phyloP scores from a whole-genome alignment of 108 stramenopile species.

The Nitzschia putrida region DNA sequence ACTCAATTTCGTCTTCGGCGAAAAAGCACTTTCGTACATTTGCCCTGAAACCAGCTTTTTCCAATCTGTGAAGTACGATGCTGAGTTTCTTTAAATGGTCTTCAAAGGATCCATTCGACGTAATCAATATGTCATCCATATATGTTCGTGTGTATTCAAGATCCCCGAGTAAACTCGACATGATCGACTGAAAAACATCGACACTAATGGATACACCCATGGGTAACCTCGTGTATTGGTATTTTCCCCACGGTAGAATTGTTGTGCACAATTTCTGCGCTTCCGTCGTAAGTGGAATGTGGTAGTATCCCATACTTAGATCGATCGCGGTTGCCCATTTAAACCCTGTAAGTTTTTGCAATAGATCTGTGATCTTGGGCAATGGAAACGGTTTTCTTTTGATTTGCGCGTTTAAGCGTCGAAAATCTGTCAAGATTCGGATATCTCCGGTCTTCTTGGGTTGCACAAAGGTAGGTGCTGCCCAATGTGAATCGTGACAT shows the following conservation, averaged over 20 bases:
- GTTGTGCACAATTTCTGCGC: slow-evolving; percentile 30
- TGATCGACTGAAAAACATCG: slow-evolving; percentile 41
- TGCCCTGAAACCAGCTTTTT: slow-evolving; percentile 1
- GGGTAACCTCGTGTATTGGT: slow-evolving; percentile 41
- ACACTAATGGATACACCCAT: slow-evolving; percentile 50
- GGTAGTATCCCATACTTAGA: slow-evolving; percentile 20
- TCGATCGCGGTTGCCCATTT: slow-evolving; percentile 24
- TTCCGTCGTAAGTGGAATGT: slow-evolving; percentile 6
- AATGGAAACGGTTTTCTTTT: background rate
- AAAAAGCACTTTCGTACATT: slow-evolving; percentile 24
- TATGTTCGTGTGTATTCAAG: slow-evolving; percentile 34
- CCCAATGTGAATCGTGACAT: slow-evolving; percentile 7
- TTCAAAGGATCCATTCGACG: background rate
- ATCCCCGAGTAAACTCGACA: slow-evolving; percentile 33
- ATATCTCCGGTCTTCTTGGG: slow-evolving; percentile 36
- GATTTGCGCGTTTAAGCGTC: slow-evolving; percentile 30
- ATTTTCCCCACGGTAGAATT: slow-evolving; percentile 49
- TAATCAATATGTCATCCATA: slow-evolving; percentile 45
- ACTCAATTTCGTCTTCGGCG: slow-evolving; percentile 32
- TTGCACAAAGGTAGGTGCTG: slow-evolving; percentile 27
- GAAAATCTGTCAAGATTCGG: slow-evolving; percentile 38
- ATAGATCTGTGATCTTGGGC: slow-evolving; percentile 27
- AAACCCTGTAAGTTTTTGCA: slow-evolving; percentile 10
- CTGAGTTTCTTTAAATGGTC: background rate
- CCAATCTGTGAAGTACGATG: background rate